These are phyloP conservation scores for Yamadazyma epiphylla DNA, from an alignment of 1,139 yeast species.

Conservation along the genomic window DNA sequence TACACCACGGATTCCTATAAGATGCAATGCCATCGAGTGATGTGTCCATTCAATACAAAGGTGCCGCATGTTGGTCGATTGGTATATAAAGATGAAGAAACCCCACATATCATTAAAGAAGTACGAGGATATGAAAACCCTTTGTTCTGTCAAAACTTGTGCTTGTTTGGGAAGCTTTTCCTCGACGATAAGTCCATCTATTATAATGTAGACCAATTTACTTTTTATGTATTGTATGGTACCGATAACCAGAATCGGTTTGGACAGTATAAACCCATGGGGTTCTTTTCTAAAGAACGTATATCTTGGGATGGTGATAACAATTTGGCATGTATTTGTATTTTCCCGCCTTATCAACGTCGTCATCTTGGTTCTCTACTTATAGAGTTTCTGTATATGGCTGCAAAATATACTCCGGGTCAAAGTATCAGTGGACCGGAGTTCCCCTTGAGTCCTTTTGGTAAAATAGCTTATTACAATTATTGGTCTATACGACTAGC, in stretches of 20 bases:
- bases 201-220: conserved; percentile 73
- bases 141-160: conserved; percentile 75
- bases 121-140: conserved; percentile 62
- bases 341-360: conserved; percentile 90
- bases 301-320: conserved; percentile 75
- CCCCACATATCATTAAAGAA: conserved; percentile 49
- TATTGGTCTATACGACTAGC: conserved; percentile 64
- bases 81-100: conserved; percentile 59
- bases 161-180: conserved; percentile 81
- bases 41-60: conserved; percentile 40
- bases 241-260: conserved; percentile 21
- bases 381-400: conserved; percentile 77
- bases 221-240: conserved; percentile 72
- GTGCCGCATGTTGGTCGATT: conserved; percentile 55
- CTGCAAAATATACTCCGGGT: conserved; percentile 54
- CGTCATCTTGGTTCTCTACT: conserved; percentile 72
- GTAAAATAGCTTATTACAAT: conserved; percentile 65
- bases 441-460: conserved; percentile 81
- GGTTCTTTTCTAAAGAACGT: conserved; percentile 86
- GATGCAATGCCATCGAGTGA: conserved; percentile 37
- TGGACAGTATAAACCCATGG: conserved; percentile 56
- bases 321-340: conserved; percentile 85
- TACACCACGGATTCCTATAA: conserved; percentile 50
- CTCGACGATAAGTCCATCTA: conserved; percentile 89
- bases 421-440: conserved; percentile 78